Percentiles rank a stretch among this genome's conserved stretches.
These are phyloP conservation scores for Gnetum montanum DNA, from an alignment of 75 land plant genomes.

Conservation along the genomic window DNA sequence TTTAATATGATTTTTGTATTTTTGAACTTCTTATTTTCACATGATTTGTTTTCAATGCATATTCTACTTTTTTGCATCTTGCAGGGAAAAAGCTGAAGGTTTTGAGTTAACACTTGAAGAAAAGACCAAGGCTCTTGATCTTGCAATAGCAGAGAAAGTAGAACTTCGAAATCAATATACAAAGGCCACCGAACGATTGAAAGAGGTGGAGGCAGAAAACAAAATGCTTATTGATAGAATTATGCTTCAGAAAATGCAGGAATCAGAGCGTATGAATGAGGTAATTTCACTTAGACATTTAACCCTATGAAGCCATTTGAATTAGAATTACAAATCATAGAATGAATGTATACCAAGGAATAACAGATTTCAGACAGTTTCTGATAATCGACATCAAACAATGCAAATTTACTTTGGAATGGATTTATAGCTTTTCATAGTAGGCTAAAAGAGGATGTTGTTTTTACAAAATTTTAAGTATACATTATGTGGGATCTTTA, in stretches of 20 bases:
- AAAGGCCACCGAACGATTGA: slow-evolving; percentile 28
- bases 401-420: too few species aligned
- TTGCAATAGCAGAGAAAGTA: slow-evolving; percentile 46
- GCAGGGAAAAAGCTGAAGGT: slow-evolving; percentile 20
- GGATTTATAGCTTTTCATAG: too few species aligned
- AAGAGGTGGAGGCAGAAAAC: slow-evolving; percentile 55
- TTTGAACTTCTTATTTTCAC: not conserved
- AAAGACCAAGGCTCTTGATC: slow-evolving; percentile 50
- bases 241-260: slow-evolving; percentile 94
- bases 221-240: slow-evolving; percentile 81
- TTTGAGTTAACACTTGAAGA: slow-evolving; percentile 39
- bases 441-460: too few species aligned
- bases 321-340: not conserved
- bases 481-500: too few species aligned
- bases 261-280: slow-evolving; percentile 96
- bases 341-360: not conserved
- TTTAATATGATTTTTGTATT: not conserved
- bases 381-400: not conserved
- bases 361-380: not conserved
- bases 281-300: slow-evolving; percentile 33
- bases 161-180: slow-evolving; percentile 45
- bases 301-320: not conserved
- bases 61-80: not conserved
- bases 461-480: too few species aligned
- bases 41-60: not conserved